Evolutionary conservation across 257 asterid genomes (phyloP), one percentile per base, ranked within the genome.

Genomic region (Solanum acaule): DNA sequence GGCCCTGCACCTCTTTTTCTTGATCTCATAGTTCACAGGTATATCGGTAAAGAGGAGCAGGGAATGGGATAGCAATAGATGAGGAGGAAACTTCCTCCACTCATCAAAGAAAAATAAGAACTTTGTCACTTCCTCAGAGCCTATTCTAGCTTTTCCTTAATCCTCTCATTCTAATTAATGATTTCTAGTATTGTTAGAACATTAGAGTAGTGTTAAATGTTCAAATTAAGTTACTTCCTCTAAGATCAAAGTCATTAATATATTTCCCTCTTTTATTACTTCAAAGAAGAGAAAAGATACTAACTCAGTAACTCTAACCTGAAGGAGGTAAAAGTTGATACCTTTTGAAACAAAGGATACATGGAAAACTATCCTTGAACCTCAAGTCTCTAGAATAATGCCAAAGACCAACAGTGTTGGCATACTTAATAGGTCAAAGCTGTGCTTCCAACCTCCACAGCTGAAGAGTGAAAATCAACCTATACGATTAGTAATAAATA

Each of bases 1-100:
- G 89, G 86, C 89, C 91, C 88, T 88, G 92, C 89, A 52, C 90
- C 93, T 93, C 91, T 92, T 94, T 89, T 88, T 92, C 89, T 87
- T 90, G 65, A 86, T 89, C 86, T 88, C 93, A 91, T 85, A 68
- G 63, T 93, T 71, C 82, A 83, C 93, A 77, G 91, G 90, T 89
- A 89, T 84, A 89, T 88, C 90, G 91, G 83, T 29, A 22, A 78
- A 56, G 78, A 59, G 71, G 37, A 90, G 38, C 59, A 16, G 18
- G 68, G 27, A 25, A 18, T 2, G 84, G 13, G 67, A 44, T 79
- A 79, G 67, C 65, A 56, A 56, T 56, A 56, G 65, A 56, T 56
- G 25, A 56, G 11, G 65, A 56, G 65, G 25, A 56, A 18, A 56
- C 67, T 20, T 59, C 67, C 67, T 59, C 67, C 67, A 59, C 27